Evolutionary conservation across 2,329 filamentous ascomycete species (phyloP).

Genomic region (Sclerotinia spermophila): DNA sequence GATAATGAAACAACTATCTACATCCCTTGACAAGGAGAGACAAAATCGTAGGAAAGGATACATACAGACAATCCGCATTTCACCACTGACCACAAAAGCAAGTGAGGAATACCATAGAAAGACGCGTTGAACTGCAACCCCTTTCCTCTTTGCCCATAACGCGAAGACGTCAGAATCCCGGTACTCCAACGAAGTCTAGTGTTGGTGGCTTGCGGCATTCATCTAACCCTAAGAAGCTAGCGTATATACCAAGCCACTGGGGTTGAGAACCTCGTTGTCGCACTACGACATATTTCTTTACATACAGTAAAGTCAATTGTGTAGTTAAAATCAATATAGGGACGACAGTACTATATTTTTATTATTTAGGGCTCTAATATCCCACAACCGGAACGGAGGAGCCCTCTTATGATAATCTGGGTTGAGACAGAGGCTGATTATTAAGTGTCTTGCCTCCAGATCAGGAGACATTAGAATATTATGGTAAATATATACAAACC

Average conservation of each 20-base stretch:
- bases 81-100: too few species aligned
- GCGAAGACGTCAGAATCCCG: not conserved
- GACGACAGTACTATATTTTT: too few species aligned
- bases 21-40: too few species aligned
- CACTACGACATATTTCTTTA: not conserved
- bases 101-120: too few species aligned
- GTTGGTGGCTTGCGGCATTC: not conserved
- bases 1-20: too few species aligned
- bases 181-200: not conserved
- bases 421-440: accelerated
- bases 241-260: not conserved
- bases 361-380: too few species aligned
- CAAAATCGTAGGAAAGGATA: too few species aligned
- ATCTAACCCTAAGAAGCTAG: not conserved
- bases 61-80: too few species aligned
- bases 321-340: too few species aligned
- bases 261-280: not conserved
- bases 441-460: not conserved
- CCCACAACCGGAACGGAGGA: too few species aligned
- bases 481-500: not conserved
- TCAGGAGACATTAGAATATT: not conserved
- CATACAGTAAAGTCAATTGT: not conserved
- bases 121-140: too few species aligned
- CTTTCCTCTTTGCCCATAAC: not conserved
- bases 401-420: too few species aligned